Percentiles rank a stretch among this genome's conserved stretches.
Conservation (phyloP, 768 basidiomycete genomes). For the Peribolospora kevripleyi region DNA sequence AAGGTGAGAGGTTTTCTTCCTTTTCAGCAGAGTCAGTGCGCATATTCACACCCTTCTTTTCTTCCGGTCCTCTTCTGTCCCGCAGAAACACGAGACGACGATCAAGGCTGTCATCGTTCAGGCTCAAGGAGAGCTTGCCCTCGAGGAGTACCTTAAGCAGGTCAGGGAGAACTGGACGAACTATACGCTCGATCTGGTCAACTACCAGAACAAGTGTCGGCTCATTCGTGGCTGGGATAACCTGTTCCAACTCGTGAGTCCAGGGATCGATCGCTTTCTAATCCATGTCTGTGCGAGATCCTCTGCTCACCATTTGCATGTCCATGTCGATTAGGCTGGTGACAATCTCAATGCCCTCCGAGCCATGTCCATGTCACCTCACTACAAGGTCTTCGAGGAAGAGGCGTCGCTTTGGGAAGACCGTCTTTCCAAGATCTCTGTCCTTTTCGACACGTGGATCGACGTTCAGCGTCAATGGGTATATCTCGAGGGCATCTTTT, state of each 20-base stretch:
- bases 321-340: slow-evolving; percentile 75
- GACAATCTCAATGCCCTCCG: slow-evolving; percentile 88
- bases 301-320: neutral
- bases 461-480: slow-evolving; percentile 99
- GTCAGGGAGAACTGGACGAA: slow-evolving; percentile 94
- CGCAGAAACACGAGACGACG: slow-evolving; percentile 32
- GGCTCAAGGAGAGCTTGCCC: slow-evolving; percentile 66
- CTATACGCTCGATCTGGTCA: slow-evolving; percentile 83
- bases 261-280: slow-evolving; percentile 1
- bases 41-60: too few relatives aligned
- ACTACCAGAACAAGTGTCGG: slow-evolving; percentile 96
- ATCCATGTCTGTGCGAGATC: neutral
- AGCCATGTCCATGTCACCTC: slow-evolving; percentile 94
- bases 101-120: slow-evolving; percentile 93
- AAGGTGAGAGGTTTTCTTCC: slow-evolving; percentile 31
- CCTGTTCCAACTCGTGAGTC: slow-evolving; percentile 7
- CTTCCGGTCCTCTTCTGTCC: too few relatives aligned
- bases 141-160: slow-evolving; percentile 22
- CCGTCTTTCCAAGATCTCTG: slow-evolving; percentile 59
- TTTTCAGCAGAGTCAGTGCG: too few relatives aligned
- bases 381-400: slow-evolving; percentile 59
- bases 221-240: slow-evolving; percentile 40
- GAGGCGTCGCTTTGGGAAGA: slow-evolving; percentile 17
- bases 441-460: slow-evolving; percentile 97
- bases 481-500: slow-evolving; percentile 95